These are phyloP conservation scores for Fusarium solani-melongenae DNA, from an alignment of 2,329 filamentous ascomycete genomes.

Conservation along the genomic window DNA sequence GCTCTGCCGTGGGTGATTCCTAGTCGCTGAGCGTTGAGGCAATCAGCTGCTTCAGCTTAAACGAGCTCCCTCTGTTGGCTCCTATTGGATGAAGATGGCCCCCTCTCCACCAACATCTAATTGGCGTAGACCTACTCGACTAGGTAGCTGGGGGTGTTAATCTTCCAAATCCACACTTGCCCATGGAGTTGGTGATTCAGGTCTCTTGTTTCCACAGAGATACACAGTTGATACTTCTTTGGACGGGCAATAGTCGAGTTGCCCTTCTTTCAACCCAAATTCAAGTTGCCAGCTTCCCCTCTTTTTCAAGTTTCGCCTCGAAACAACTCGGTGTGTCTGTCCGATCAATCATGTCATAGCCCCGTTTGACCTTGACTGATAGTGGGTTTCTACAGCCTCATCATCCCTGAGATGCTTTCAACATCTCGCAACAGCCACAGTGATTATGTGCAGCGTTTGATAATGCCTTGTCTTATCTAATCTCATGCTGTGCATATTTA, in stretches of 20 bases:
- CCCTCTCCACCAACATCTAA: background rate
- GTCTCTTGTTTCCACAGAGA: background rate
- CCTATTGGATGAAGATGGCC: constrained; percentile 9
- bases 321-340: background rate
- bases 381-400: background rate
- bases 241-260: background rate
- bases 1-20: background rate
- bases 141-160: background rate
- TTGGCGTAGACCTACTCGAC: background rate
- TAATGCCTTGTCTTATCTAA: background rate
- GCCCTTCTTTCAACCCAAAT: background rate
- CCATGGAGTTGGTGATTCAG: background rate
- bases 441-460: background rate
- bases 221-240: background rate
- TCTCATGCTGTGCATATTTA: background rate
- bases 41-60: background rate
- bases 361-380: constrained; percentile 3
- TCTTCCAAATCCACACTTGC: background rate
- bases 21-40: background rate
- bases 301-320: background rate
- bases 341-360: background rate
- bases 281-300: background rate
- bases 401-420: background rate
- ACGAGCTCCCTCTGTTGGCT: background rate
- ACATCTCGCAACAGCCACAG: background rate